phyloP scores from a whole-genome alignment of 495 filamentous ascomycete genomes.

The Podospora comata region DNA sequence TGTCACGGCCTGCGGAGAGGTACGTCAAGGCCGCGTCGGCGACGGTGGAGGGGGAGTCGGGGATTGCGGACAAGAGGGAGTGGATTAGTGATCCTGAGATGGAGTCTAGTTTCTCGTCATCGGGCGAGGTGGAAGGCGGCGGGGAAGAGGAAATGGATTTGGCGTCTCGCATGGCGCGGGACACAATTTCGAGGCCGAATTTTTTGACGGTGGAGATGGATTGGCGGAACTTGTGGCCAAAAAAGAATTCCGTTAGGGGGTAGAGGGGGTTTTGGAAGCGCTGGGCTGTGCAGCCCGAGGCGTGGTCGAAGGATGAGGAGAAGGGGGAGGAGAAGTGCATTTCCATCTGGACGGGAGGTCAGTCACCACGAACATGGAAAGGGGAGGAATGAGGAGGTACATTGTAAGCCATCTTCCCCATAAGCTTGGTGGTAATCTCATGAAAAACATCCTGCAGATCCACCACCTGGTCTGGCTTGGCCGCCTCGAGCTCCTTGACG shows the following conservation, averaged over 20 bases:
- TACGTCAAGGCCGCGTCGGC: slow-evolving; percentile 61
- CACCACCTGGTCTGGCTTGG: slow-evolving; percentile 27
- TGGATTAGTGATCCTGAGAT: slow-evolving; percentile 55
- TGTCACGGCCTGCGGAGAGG: slow-evolving; percentile 58
- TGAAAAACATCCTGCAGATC: slow-evolving; percentile 57
- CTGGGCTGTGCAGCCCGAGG: slow-evolving; percentile 55
- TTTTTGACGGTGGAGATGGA: slow-evolving; percentile 46
- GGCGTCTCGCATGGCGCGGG: slow-evolving; percentile 38
- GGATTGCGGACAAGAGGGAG: slow-evolving; percentile 53
- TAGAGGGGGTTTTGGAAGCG: slow-evolving; percentile 62
- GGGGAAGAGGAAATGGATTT: not conserved
- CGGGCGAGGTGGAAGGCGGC: not conserved
- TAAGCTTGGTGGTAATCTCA: slow-evolving; percentile 57
- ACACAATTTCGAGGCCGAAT: slow-evolving; percentile 52
- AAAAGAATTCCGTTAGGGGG: slow-evolving; percentile 51
- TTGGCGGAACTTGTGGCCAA: slow-evolving; percentile 44
- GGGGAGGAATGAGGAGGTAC: slow-evolving; percentile 24
- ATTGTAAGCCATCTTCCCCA: slow-evolving; percentile 61
- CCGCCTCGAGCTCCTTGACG: slow-evolving; percentile 33
- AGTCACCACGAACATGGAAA: slow-evolving; percentile 4
- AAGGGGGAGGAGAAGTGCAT: slow-evolving; percentile 58
- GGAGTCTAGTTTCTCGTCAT: slow-evolving; percentile 32
- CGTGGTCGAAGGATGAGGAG: slow-evolving; percentile 54
- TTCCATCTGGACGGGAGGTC: slow-evolving; percentile 45
- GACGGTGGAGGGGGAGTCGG: slow-evolving; percentile 43